A percentile compares a stretch with the other conserved stretches of the same genome.
These are phyloP conservation scores for Erythrobasidium yunnanense DNA, from an alignment of 768 basidiomycete species.

Conservation along the genomic window DNA sequence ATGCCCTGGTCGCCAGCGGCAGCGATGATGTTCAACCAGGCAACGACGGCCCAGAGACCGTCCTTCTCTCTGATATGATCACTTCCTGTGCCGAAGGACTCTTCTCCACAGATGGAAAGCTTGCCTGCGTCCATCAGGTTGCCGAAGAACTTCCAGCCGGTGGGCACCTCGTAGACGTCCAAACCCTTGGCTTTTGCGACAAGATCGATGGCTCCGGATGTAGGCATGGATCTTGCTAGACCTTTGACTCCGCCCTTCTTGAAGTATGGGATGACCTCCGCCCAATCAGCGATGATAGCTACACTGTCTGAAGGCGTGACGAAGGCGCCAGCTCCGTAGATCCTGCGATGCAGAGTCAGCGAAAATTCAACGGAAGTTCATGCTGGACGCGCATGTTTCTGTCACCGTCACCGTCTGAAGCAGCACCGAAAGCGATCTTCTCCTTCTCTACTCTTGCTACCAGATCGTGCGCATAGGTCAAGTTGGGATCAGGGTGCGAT, in stretches of 20 bases:
- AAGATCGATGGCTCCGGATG: constrained; percentile 87
- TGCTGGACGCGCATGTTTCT: constrained; percentile 61
- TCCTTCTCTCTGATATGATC: constrained; percentile 99
- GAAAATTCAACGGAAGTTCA: constrained; percentile 62
- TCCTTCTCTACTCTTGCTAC: constrained; percentile 82
- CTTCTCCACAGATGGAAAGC: constrained; percentile 96
- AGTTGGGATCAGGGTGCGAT: constrained; percentile 94
- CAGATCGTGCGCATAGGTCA: constrained; percentile 89
- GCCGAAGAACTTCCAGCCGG: constrained; percentile 99
- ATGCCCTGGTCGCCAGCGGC: constrained; percentile 63
- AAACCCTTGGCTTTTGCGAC: constrained; percentile 88
- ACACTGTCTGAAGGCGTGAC: constrained; percentile 97
- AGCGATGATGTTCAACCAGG: constrained; percentile 89
- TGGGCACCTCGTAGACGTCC: constrained; percentile 91
- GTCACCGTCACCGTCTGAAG: constrained; percentile 94
- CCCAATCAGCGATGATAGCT: constrained; percentile 95
- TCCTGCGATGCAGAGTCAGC: too few species aligned
- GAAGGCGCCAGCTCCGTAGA: constrained; percentile 94
- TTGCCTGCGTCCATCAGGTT: constrained; percentile 98
- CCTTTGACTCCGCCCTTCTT: constrained; percentile 84
- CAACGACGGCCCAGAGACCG: constrained; percentile 92
- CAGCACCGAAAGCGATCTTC: constrained; percentile 83
- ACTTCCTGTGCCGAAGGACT: constrained; percentile 98
- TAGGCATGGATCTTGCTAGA: constrained; percentile 93
- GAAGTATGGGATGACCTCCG: constrained; percentile 82